Conservation (phyloP, 73 alveolate genomes). For the Paramecium bursaria region DNA sequence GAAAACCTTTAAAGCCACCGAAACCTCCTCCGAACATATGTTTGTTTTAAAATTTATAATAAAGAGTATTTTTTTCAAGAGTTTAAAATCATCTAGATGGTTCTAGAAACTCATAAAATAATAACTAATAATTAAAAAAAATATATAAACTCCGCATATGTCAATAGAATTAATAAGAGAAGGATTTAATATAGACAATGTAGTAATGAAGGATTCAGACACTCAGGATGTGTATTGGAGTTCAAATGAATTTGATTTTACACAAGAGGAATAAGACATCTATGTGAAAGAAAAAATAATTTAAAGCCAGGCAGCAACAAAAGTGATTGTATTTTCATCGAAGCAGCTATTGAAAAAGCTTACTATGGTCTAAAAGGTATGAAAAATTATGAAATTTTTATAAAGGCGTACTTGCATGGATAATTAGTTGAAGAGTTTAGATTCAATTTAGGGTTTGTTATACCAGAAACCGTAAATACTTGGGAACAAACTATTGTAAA, state of each 20-base stretch:
- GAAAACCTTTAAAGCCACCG: constrained; percentile 17
- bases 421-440: neutral
- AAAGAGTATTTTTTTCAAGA: neutral
- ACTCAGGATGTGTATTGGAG: constrained; percentile 46
- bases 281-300: constrained; percentile 27
- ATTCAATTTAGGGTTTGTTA: constrained; percentile 55
- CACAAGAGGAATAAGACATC: neutral
- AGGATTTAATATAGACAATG: constrained; percentile 39
- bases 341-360: constrained; percentile 1
- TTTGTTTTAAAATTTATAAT: neutral
- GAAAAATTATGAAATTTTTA: neutral
- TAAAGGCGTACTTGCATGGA: constrained; percentile 37
- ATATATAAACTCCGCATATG: no score
- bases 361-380: constrained; percentile 8
- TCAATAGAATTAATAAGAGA: constrained; percentile 20
- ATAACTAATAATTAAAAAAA: no score
- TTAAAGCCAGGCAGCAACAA: constrained; percentile 27
- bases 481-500: constrained; percentile 53
- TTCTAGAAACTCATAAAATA: constrained; percentile 51
- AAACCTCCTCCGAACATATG: constrained; percentile 74
- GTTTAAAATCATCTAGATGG: constrained; percentile 39
- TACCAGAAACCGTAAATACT: constrained; percentile 34
- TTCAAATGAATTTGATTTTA: neutral
- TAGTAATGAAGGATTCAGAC: constrained; percentile 47
- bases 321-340: constrained; percentile 19